Percentiles rank a stretch among this genome's conserved stretches.
phyloP scores from a whole-genome alignment of 768 basidiomycete species.

The Rhizopogon sp. region DNA sequence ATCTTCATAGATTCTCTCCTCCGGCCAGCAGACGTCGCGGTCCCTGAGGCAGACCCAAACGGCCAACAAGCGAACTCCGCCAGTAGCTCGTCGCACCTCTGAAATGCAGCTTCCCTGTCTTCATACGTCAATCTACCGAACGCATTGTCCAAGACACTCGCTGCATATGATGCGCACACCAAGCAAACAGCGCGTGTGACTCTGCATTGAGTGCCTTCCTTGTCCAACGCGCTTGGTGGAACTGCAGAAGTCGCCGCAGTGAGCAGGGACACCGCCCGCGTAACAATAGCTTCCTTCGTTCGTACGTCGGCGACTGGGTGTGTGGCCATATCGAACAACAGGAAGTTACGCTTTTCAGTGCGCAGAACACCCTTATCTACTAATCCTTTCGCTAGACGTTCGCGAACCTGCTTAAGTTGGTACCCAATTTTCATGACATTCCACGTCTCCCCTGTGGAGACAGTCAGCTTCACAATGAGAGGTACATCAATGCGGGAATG shows the following conservation, averaged over 20 bases:
- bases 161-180: slow-evolving; percentile 89
- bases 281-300: slow-evolving; percentile 81
- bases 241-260: slow-evolving; percentile 80
- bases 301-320: slow-evolving; percentile 94
- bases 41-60: slow-evolving; percentile 47
- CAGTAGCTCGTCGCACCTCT: slow-evolving; percentile 89
- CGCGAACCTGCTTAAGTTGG: slow-evolving; percentile 97
- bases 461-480: background rate
- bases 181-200: slow-evolving; percentile 78
- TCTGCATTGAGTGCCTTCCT: slow-evolving; percentile 78
- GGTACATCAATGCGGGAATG: background rate
- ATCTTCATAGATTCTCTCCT: slow-evolving; percentile 42
- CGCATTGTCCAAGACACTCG: slow-evolving; percentile 93
- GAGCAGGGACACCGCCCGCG: slow-evolving; percentile 70
- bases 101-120: slow-evolving; percentile 89
- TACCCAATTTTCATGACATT: slow-evolving; percentile 99
- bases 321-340: slow-evolving; percentile 99
- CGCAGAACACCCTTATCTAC: slow-evolving; percentile 99
- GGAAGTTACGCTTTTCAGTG: slow-evolving; percentile 97
- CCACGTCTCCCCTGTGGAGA: slow-evolving; percentile 89
- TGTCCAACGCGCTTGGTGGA: slow-evolving; percentile 67
- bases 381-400: slow-evolving; percentile 93
- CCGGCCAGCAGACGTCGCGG: slow-evolving; percentile 31
- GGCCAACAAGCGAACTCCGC: slow-evolving; percentile 92
- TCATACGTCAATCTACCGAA: slow-evolving; percentile 87